Percentiles rank a stretch among this genome's conserved stretches.
Conservation (phyloP, 1,284 basidiomycete species). For the Ganoderma sp. region DNA sequence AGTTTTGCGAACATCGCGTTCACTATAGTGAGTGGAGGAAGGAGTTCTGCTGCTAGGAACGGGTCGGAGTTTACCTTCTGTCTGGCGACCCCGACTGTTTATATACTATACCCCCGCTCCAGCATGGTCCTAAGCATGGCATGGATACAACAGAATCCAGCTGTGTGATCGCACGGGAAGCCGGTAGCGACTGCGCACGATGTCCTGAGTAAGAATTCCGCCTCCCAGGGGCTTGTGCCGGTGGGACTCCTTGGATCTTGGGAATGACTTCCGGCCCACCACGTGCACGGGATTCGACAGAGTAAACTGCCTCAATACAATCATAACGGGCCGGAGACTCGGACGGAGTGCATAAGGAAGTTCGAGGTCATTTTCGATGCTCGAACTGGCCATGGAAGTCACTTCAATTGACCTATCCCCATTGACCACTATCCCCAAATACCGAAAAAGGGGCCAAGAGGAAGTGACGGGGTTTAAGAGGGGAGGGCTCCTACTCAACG, state of each 20-base stretch:
- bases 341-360: not conserved
- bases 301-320: too few relatives aligned
- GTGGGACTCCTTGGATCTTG: not conserved
- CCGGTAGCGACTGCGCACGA: not conserved
- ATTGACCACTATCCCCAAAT: not conserved
- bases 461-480: not conserved
- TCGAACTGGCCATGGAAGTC: not conserved
- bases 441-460: not conserved
- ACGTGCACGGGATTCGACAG: not conserved
- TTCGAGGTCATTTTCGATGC: too few relatives aligned
- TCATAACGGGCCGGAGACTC: not conserved
- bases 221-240: not conserved
- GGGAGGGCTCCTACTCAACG: not conserved
- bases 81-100: not conserved
- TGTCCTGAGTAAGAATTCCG: not conserved
- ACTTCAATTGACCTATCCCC: not conserved
- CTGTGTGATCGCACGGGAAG: constrained; percentile 15
- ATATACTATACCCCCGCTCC: not conserved
- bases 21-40: not conserved
- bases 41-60: not conserved
- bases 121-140: not conserved
- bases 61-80: not conserved
- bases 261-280: not conserved
- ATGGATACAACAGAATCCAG: constrained; percentile 7
- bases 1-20: constrained; percentile 21